Conservation (phyloP, 768 basidiomycete genomes). For the Leccinum boreale region DNA sequence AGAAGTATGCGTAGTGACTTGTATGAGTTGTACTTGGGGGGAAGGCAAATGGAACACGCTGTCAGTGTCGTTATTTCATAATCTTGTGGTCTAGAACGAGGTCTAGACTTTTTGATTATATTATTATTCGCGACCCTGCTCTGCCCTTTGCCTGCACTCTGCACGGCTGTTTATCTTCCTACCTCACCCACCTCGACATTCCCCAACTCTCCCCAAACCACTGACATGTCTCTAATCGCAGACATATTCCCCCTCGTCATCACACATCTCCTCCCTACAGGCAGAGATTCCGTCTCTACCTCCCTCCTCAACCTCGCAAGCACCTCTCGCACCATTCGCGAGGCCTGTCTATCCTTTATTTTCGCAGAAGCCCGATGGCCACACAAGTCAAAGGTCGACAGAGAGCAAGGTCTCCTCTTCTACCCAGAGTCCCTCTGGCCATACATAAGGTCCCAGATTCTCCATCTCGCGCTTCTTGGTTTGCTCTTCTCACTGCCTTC, state of each 20-base stretch:
- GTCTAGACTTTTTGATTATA: conserved; percentile 21
- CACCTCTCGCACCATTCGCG: conserved; percentile 26
- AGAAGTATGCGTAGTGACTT: conserved; percentile 62
- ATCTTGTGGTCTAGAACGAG: conserved; percentile 13
- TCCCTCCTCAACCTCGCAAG: conserved; percentile 24
- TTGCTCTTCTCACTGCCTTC: not conserved
- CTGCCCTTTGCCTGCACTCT: conserved; percentile 10
- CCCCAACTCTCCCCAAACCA: not conserved
- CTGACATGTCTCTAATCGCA: conserved; percentile 31
- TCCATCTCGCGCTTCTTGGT: not conserved
- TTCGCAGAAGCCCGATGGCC: conserved; percentile 34
- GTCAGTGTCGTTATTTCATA: conserved; percentile 11
- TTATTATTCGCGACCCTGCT: conserved; percentile 17
- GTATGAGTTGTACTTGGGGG: not conserved
- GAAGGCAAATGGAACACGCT: conserved; percentile 1
- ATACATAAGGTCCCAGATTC: conserved; percentile 25
- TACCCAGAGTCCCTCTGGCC: conserved; percentile 29
- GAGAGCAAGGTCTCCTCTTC: conserved; percentile 25
- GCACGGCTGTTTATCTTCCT: conserved; percentile 1
- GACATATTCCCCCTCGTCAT: conserved; percentile 35
- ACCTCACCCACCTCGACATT: conserved; percentile 1
- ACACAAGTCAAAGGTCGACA: conserved; percentile 27
- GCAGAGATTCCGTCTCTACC: conserved; percentile 1
- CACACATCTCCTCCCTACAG: conserved; percentile 16
- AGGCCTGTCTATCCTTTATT: conserved; percentile 30